Conservation (phyloP, 306 rosid species). For the Glycine latifolia region DNA sequence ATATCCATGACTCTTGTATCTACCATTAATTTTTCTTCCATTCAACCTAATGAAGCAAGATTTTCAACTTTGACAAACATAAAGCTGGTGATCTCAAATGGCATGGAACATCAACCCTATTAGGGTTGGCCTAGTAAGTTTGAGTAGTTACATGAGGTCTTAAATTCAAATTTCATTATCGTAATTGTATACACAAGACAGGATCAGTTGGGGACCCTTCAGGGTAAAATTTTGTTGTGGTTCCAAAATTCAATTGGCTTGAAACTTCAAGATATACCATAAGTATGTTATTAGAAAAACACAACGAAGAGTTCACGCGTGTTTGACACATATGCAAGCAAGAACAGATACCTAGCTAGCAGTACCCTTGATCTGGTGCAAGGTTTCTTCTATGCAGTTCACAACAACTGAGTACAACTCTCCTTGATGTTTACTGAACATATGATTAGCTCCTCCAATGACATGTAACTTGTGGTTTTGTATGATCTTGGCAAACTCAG, state of each 20-base stretch:
- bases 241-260: no score
- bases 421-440: constrained; percentile 58
- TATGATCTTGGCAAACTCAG: constrained; percentile 69
- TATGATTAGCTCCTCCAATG: constrained; percentile 73
- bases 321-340: constrained; percentile 21
- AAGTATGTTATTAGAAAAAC: neutral
- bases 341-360: constrained; percentile 47
- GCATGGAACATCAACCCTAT: no score
- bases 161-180: no score
- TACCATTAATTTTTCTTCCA: neutral
- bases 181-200: no score
- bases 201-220: no score
- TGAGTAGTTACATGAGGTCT: no score
- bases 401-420: constrained; percentile 58
- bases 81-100: neutral
- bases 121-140: no score
- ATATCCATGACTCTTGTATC: neutral
- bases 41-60: neutral
- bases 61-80: neutral
- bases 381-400: constrained; percentile 52
- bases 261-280: neutral
- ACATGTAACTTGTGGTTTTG: constrained; percentile 69
- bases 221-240: no score
- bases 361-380: constrained; percentile 50
- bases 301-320: neutral